Conservation (phyloP, 352 stramenopile species). For the Globisporangium okanoganense region DNA sequence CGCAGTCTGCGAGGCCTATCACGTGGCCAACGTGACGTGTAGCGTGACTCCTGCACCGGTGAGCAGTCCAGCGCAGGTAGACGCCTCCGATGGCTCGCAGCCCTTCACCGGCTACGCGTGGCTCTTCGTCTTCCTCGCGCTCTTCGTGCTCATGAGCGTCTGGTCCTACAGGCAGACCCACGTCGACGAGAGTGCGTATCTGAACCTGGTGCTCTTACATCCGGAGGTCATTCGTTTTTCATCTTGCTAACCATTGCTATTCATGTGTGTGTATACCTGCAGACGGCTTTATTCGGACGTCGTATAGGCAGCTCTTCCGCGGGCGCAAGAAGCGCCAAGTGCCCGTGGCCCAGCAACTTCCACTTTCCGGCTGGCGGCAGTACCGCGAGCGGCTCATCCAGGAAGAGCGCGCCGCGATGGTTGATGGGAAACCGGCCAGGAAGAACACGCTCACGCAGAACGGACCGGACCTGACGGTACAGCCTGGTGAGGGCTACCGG, state of each 20-base stretch:
- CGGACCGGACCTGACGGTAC: neutral
- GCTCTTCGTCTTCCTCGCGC: slow-evolving; percentile 2
- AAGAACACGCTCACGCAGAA: neutral
- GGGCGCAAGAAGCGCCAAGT: neutral
- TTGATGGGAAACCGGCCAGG: slow-evolving; percentile 18
- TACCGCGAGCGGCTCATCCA: slow-evolving; percentile 4
- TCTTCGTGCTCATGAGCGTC: neutral
- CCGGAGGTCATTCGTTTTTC: no score
- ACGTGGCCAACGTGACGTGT: neutral
- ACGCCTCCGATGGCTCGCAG: neutral
- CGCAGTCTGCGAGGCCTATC: neutral
- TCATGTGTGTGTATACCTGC: neutral
- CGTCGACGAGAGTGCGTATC: slow-evolving; percentile 3
- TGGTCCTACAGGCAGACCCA: slow-evolving; percentile 1
- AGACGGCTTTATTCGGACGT: neutral
- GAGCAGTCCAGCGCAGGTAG: neutral
- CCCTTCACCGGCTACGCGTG: slow-evolving; percentile 1
- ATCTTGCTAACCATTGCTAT: neutral
- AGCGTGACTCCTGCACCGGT: neutral
- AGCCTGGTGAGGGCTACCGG: neutral
- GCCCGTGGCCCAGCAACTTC: neutral
- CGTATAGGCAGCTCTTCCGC: neutral
- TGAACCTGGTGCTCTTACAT: neutral
- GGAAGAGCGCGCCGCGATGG: slow-evolving; percentile 18
- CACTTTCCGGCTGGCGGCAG: neutral